A percentile compares a stretch with the other conserved stretches of the same genome.
Conservation (phyloP, 352 stramenopile species). For the Chrysophaeum taylorii region DNA sequence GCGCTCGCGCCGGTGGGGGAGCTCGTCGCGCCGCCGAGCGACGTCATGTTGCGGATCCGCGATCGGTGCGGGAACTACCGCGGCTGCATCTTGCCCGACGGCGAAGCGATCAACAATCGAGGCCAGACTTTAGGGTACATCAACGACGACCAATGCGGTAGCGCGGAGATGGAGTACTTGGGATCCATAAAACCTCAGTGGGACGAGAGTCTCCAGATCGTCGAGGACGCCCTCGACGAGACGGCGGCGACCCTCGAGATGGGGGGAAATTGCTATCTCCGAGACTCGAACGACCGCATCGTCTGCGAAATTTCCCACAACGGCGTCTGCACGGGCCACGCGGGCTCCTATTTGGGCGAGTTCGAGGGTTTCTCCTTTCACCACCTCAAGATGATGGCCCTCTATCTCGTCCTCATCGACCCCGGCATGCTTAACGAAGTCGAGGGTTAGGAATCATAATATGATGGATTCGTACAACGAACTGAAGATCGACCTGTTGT, state of each 20-base stretch:
- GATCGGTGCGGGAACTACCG: neutral
- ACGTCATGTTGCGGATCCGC: neutral
- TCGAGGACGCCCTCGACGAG: neutral
- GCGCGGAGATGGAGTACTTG: neutral
- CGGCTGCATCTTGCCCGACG: neutral
- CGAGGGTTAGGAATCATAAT: neutral
- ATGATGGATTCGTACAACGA: too few relatives aligned
- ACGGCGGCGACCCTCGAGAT: neutral
- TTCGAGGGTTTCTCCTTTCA: neutral
- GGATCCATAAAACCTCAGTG: too few relatives aligned
- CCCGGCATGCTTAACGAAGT: neutral
- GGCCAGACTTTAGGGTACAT: neutral
- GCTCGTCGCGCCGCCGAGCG: neutral
- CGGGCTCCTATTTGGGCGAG: neutral
- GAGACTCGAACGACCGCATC: neutral
- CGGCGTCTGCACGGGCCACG: neutral
- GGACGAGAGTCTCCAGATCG: neutral
- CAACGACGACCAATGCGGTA: neutral
- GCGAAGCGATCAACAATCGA: neutral
- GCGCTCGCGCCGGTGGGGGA: neutral
- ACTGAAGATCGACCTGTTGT: too few relatives aligned
- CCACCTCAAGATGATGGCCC: neutral
- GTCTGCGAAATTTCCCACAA: neutral
- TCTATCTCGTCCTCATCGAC: neutral
- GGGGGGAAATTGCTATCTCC: neutral